Percentiles rank a stretch among this genome's conserved stretches.
Conservation (phyloP, 2,329 filamentous ascomycete genomes). For the Fusarium heterosporum region DNA sequence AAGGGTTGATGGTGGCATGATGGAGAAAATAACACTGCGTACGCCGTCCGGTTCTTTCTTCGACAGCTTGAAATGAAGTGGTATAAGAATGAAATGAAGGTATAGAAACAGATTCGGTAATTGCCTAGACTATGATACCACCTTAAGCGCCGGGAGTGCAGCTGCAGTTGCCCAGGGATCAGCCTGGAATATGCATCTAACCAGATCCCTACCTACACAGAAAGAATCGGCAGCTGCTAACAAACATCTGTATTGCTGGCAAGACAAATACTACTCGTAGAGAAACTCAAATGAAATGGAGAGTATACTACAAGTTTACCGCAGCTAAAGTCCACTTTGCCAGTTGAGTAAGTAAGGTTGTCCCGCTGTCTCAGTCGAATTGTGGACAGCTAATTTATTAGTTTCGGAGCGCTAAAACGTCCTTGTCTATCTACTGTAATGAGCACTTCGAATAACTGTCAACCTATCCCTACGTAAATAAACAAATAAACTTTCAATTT, state of each 20-base stretch:
- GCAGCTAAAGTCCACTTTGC: neutral
- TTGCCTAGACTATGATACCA: neutral
- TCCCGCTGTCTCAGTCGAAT: neutral
- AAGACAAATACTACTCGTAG: neutral
- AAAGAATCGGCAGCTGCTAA: neutral
- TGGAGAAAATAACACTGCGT: neutral
- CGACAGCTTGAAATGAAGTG: neutral
- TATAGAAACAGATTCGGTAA: neutral
- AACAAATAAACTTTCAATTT: neutral
- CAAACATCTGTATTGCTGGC: too few relatives aligned
- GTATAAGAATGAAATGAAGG: neutral
- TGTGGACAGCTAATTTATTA: constrained; percentile 5
- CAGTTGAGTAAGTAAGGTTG: neutral
- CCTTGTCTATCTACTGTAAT: neutral
- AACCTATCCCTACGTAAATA: neutral
- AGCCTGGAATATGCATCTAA: neutral
- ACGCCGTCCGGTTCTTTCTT: neutral
- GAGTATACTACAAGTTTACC: neutral
- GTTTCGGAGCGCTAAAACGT: neutral
- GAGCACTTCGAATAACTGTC: neutral
- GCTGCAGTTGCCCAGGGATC: neutral
- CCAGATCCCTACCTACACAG: neutral
- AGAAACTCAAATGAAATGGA: neutral
- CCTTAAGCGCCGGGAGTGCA: neutral
- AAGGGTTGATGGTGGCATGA: constrained; percentile 6